Evolutionary conservation across 2,329 filamentous ascomycete genomes (phyloP), one percentile per base, ranked within the genome.

Genomic region (Spiromastix sp.): DNA sequence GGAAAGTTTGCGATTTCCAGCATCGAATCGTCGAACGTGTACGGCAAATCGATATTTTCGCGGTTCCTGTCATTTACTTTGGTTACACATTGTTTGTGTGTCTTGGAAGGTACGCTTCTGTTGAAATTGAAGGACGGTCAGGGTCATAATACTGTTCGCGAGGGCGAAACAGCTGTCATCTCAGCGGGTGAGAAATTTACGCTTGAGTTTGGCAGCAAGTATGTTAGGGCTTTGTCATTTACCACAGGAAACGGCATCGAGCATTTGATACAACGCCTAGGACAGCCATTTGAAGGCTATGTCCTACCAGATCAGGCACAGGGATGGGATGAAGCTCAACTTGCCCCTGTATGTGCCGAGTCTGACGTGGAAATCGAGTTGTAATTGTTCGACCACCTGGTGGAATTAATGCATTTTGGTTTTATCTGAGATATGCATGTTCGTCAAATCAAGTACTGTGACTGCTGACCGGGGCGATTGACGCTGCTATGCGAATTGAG

Each of bases 1-100:
- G 67, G 64, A 0, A 65, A 61, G 30, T 75, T 73, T 37, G 60
- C 67, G 7, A 72, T 76, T 38, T 68, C 65, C 1, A 68, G 65
- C 35, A 63, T 76, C 20, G 70, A 74, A 43, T 57, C 55, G 0
- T 66, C 57, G 1, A 54, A 49, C 35, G 40, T 54, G 0, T 66
- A 68, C 38, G 46, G 46, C 1, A 39, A 44, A 7, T 56, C 58
- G 4, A 38, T 61, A 1, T 56, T 68, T 3, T 47, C 46, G 0
- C 48, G 50, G 16, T 60, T 50, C 38, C 38, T 72, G 19, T 58
- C 53, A 0, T 75, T 74, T 41, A 35, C 49, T 0, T 49, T 49
- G 0, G 67, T 68, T 1, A 70, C 74, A 42, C 72, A 75, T 47
- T 71, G 68, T 34, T 57, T 75, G 30, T 62, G 57, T 36, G 59